Evolutionary conservation across 805 yeast genomes (phyloP).

Genomic region (Sugiyamaella americana): DNA sequence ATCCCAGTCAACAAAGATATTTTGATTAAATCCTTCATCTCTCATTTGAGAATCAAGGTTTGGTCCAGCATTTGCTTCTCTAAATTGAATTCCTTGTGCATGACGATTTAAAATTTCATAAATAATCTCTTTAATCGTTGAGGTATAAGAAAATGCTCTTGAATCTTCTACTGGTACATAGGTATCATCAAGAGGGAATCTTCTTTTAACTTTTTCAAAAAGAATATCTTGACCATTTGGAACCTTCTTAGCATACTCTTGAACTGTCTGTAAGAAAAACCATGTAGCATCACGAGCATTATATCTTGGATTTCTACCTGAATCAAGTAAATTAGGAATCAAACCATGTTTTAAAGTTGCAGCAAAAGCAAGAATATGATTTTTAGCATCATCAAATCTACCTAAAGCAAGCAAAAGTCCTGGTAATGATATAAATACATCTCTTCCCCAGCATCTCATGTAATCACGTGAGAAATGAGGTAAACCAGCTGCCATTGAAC

Average conservation of each 20-base stretch:
- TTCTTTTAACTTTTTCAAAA: constrained; percentile 64
- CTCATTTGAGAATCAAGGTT: constrained; percentile 85
- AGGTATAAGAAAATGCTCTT: constrained; percentile 65
- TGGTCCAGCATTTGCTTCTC: constrained; percentile 95
- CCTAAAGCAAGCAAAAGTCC: constrained; percentile 78
- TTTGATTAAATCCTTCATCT: constrained; percentile 85
- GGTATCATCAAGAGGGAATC: constrained; percentile 86
- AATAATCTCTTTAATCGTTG: constrained; percentile 67
- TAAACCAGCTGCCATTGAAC: constrained; percentile 90
- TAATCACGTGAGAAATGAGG: constrained; percentile 89
- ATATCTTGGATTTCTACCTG: constrained; percentile 89
- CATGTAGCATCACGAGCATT: constrained; percentile 97
- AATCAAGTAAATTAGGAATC: constrained; percentile 87
- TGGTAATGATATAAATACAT: constrained; percentile 79
- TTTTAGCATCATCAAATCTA: constrained; percentile 69
- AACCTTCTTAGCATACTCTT: constrained; percentile 64
- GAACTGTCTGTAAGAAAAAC: constrained; percentile 87
- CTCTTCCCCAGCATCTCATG: constrained; percentile 99
- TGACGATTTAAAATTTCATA: constrained; percentile 83
- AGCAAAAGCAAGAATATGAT: constrained; percentile 81
- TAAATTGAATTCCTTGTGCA: constrained; percentile 76
- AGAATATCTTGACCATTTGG: constrained; percentile 66
- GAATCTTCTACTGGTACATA: constrained; percentile 64
- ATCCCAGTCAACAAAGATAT: constrained; percentile 75
- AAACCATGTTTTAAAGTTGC: constrained; percentile 90